phyloP scores from a whole-genome alignment of 768 basidiomycete species.

The Kwoniella dendrophila region DNA sequence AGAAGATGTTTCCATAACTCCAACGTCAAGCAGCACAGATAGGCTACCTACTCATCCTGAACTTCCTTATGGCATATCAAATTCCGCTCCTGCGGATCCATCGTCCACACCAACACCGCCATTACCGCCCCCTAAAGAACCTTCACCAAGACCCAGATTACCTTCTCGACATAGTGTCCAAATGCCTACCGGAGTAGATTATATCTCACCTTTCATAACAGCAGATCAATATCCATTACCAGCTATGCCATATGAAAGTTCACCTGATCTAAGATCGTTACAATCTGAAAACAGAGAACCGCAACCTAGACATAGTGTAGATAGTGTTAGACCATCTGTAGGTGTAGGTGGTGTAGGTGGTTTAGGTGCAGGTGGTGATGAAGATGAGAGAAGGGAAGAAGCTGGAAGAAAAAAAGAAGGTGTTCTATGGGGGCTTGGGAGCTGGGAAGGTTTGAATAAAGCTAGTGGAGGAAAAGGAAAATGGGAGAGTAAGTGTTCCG shows the following conservation, averaged over 20 bases:
- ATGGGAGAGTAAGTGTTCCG: slow-evolving; percentile 56
- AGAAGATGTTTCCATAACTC: slow-evolving; percentile 1
- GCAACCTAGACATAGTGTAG: slow-evolving; percentile 8
- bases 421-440: slow-evolving; percentile 52
- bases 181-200: slow-evolving; percentile 18
- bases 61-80: neutral
- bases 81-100: slow-evolving; percentile 1
- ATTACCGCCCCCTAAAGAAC: neutral
- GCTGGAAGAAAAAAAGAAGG: slow-evolving; percentile 55
- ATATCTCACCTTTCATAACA: slow-evolving; percentile 25
- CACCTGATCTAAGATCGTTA: slow-evolving; percentile 14
- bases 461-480: slow-evolving; percentile 40
- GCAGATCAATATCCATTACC: neutral
- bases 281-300: neutral
- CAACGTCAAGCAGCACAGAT: neutral
- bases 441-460: slow-evolving; percentile 52
- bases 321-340: slow-evolving; percentile 3
- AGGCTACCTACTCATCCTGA: slow-evolving; percentile 19
- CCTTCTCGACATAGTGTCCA: slow-evolving; percentile 29
- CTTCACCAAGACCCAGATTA: slow-evolving; percentile 17
- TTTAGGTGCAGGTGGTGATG: slow-evolving; percentile 35
- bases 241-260: slow-evolving; percentile 3
- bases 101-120: slow-evolving; percentile 6
- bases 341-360: slow-evolving; percentile 34
- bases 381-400: slow-evolving; percentile 44